phyloP scores from a whole-genome alignment of 768 basidiomycete species.

The Naganishia onofrii region DNA sequence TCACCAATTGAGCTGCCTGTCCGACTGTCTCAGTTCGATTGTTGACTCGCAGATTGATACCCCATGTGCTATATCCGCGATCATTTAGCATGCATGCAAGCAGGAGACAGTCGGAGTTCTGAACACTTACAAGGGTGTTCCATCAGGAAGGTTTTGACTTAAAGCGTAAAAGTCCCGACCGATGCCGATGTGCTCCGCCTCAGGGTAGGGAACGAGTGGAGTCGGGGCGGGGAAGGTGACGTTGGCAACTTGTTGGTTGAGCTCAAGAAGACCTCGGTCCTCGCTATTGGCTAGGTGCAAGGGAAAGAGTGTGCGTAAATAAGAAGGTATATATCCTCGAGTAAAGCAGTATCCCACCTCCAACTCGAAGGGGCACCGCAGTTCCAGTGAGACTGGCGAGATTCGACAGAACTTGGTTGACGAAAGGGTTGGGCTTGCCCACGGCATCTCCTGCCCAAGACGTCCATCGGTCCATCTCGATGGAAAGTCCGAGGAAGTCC shows the following conservation, averaged over 20 bases:
- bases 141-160: slow-evolving; percentile 30
- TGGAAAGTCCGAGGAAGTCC: slow-evolving; percentile 33
- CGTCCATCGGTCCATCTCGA: slow-evolving; percentile 38
- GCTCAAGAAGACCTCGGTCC: slow-evolving; percentile 31
- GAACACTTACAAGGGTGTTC: slow-evolving; percentile 32
- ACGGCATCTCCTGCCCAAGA: slow-evolving; percentile 33
- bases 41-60: slow-evolving; percentile 19
- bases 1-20: slow-evolving; percentile 30
- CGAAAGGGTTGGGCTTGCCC: slow-evolving; percentile 33
- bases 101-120: too few relatives aligned
- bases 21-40: slow-evolving; percentile 32
- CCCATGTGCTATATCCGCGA: slow-evolving; percentile 23
- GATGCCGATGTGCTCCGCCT: slow-evolving; percentile 32
- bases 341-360: slow-evolving; percentile 25
- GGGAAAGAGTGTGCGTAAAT: not conserved
- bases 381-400: slow-evolving; percentile 32
- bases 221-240: slow-evolving; percentile 31
- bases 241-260: slow-evolving; percentile 27
- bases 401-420: slow-evolving; percentile 33
- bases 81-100: not conserved
- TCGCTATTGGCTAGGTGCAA: slow-evolving; percentile 30
- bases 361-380: slow-evolving; percentile 31
- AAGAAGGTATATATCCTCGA: too few relatives aligned
- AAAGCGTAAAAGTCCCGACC: slow-evolving; percentile 35
- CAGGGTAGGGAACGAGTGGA: slow-evolving; percentile 29